Base-by-base conservation (phyloP, 2,329 filamentous ascomycete genomes). In the Aspergillus sp. region DNA sequence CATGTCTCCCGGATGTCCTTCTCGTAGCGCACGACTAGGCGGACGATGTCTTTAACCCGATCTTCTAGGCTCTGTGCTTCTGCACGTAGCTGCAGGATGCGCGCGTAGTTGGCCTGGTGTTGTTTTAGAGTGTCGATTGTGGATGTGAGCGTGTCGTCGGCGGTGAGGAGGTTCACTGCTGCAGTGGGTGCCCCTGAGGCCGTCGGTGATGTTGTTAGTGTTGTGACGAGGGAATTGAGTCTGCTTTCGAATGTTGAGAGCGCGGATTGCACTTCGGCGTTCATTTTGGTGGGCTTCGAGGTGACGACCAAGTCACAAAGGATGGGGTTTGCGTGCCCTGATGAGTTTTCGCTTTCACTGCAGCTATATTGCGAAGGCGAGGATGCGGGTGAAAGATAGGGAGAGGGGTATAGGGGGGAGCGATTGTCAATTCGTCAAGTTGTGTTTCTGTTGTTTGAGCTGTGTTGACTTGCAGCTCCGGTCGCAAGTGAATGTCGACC, bases 61-160 rank as follows among this genome's bases (percentile, higher is more conserved):
- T 74, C 69, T 56, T 79, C 75, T 14, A 80, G 61, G 5, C 60
- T 67, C 8, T 71, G 66, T 8, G 75, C 76, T 57, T 80, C 76
- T 2, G 65, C 62, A 14, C 77, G 76, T 9, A 80, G 67, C 6
- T 66, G 65, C 1, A 79, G 62, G 24, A 79, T 78, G 24, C 65
- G 73, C 1, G 71, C 70, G 55, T 79, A 75, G 61, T 80, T 80
- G 41, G 71, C 68, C 62, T 80, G 78, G 65, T 80, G 78, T 19
- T 63, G 67, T 58, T 75, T 73, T 14, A 80, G 75, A 3, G 74
- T 74, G 23, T 73, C 62, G 23, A 80, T 70, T 19, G 77, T 70
- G n/a, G 71, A 68, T 23, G 74, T 70, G 24, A 80, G 66, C 12
- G 64, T 64, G 62, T 79, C 74, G 64, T 80, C 77, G 8, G 76